phyloP scores from a whole-genome alignment of 2,329 filamentous ascomycete genomes.

The Arthrobotrys sinensis region DNA sequence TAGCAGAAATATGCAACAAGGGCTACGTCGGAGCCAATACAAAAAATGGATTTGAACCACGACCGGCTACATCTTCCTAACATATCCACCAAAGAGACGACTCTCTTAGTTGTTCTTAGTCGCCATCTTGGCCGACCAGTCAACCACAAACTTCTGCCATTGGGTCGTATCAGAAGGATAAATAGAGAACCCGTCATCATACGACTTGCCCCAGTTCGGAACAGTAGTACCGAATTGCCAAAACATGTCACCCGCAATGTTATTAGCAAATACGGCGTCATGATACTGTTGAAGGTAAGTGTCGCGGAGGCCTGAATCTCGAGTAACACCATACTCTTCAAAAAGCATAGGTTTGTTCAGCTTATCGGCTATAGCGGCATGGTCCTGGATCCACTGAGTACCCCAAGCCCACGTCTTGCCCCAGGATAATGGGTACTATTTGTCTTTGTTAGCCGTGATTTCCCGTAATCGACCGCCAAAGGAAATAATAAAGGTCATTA shows the following conservation, averaged over 20 bases:
- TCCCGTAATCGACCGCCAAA: too few relatives aligned
- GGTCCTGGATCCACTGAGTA: conserved; percentile 70
- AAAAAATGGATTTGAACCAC: too few relatives aligned
- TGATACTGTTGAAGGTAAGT: conserved; percentile 62
- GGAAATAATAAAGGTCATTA: too few relatives aligned
- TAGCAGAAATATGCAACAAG: too few relatives aligned
- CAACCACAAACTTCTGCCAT: conserved; percentile 52
- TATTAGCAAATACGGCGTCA: conserved; percentile 58
- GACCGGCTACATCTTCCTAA: too few relatives aligned
- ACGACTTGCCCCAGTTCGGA: conserved; percentile 62
- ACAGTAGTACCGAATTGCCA: conserved; percentile 63
- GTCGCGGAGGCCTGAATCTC: conserved; percentile 59
- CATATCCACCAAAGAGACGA: too few relatives aligned
- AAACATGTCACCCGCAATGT: conserved; percentile 63
- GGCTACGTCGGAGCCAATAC: too few relatives aligned
- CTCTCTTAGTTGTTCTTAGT: conserved; percentile 39
- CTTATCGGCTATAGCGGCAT: conserved; percentile 67
- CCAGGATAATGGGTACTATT: conserved; percentile 70
- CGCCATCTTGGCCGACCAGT: conserved; percentile 57
- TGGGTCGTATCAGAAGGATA: conserved; percentile 48
- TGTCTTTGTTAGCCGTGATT: too few relatives aligned
- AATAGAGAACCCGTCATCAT: conserved; percentile 62
- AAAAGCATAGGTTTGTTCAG: conserved; percentile 65
- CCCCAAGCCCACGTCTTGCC: conserved; percentile 67
- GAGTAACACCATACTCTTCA: conserved; percentile 63